Percentiles rank a stretch among this genome's conserved stretches.
Evolutionary conservation across 2,329 filamentous ascomycete genomes (phyloP).

Genomic region (Chaetomium globosum): DNA sequence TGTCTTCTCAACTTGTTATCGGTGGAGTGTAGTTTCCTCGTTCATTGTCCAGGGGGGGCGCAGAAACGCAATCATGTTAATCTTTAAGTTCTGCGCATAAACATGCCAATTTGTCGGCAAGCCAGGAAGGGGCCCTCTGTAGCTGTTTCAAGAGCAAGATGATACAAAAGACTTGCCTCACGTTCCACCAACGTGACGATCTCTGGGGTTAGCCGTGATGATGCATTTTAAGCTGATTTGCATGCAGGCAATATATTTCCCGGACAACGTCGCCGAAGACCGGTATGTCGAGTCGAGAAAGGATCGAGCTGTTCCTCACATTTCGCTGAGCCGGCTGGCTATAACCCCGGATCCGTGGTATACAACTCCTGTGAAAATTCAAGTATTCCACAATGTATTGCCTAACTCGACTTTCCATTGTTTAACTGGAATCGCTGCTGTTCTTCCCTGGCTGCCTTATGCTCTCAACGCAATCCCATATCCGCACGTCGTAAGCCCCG

Average conservation of each 20-base stretch:
- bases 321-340: no score
- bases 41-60: constrained; percentile 13
- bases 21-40: neutral
- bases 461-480: no score
- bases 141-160: neutral
- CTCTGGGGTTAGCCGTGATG: neutral
- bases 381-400: no score
- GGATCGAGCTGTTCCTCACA: no score
- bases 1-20: constrained; percentile 26
- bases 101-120: neutral
- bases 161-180: neutral
- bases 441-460: no score
- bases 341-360: no score
- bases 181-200: neutral
- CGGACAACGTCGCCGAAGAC: neutral
- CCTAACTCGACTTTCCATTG: no score
- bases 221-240: neutral
- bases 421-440: no score
- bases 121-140: neutral
- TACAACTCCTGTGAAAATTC: no score
- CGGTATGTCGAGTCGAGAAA: no score
- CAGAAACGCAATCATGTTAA: neutral
- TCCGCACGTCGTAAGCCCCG: no score
- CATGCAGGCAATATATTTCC: neutral
- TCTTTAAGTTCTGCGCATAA: neutral